Base-by-base conservation (phyloP, 2,329 filamentous ascomycete species). In the Ceratocystis ficicola region DNA sequence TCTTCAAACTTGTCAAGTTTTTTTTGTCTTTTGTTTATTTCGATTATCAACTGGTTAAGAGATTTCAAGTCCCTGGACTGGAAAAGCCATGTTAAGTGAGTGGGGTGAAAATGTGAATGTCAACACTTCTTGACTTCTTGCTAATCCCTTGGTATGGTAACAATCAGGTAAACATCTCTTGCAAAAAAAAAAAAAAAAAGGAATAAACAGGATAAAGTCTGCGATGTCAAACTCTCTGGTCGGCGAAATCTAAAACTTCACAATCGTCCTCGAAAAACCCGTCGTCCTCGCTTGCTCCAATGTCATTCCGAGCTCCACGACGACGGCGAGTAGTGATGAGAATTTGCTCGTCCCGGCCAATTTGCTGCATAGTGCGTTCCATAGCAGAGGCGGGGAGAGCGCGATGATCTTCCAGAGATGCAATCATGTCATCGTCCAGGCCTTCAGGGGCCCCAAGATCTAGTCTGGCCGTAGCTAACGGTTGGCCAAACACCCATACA, bases 211-310 rank as follows among this genome's bases (percentile, higher is more conserved):
- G 44, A 52, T 12, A 28, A 5, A 15, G 7, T 17, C 5, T n/a
- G 12, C 20, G 25, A 22, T 20, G 41, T 65, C 22, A 68, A 32
- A 67, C 65, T 73, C 84, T 77, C 75, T 86, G 84, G 71, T 85
- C 84, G 28, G 90, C 89, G 81, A 94, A 95, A 76, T 95, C 90
- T 69, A 95, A 81, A 66, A 96, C 88, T 74, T 95, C 90, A 70
- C 89, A 94, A 73, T 95, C 91, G 73, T 96, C 90, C 75, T 96
- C 91, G 71, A 95, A 95, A 75, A 95, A 95, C 1, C 87, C 88
- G 65, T 87, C 85, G 66, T 89, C 61, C n/a, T 64, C 64, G 20
- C 41, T 46, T 28, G 22, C 36, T 28, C 44, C 59, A 36, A 78
- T 77, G 17, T 76, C 74, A 46, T 76, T 73, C 64, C 81, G 78